Percentiles rank a stretch among this genome's conserved stretches.
phyloP scores from a whole-genome alignment of 371 early-diverging fungal genomes.

The Capniomyces stellatus region DNA sequence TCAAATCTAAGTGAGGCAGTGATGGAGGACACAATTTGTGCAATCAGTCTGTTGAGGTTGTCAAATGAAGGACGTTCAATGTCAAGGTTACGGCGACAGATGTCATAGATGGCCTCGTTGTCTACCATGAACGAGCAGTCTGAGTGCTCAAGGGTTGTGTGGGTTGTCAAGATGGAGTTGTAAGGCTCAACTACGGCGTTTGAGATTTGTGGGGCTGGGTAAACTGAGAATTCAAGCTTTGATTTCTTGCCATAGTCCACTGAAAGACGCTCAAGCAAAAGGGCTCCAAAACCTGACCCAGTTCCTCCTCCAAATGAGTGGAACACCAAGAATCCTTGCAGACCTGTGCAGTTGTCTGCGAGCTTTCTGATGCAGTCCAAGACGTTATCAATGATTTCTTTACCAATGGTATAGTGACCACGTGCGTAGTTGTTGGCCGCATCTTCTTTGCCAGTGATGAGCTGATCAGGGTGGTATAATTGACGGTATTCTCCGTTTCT shows the following conservation, averaged over 20 bases:
- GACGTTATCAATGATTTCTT: constrained; percentile 92
- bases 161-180: constrained; percentile 97
- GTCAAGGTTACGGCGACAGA: constrained; percentile 96
- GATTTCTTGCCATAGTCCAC: constrained; percentile 97
- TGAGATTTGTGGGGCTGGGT: constrained; percentile 97
- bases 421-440: constrained; percentile 99
- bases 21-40: constrained; percentile 99
- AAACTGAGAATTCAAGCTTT: constrained; percentile 97
- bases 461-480: constrained; percentile 97
- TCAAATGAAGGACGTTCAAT: constrained; percentile 94
- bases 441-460: constrained; percentile 98
- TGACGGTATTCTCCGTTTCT: constrained; percentile 90
- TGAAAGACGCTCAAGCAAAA: constrained; percentile 92
- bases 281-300: constrained; percentile 97
- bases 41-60: constrained; percentile 97
- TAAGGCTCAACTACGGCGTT: constrained; percentile 97
- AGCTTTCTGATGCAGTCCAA: constrained; percentile 94
- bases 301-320: constrained; percentile 99
- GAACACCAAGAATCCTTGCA: constrained; percentile 93
- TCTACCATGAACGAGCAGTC: constrained; percentile 99
- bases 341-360: constrained; percentile 93
- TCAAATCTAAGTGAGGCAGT: constrained; percentile 98
- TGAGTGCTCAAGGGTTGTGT: constrained; percentile 95
- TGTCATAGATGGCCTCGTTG: constrained; percentile 98
- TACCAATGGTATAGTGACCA: constrained; percentile 99